These are phyloP conservation scores for Backusella sp. DNA, from an alignment of 192 early-diverging fungal genomes.

Conservation along the genomic window DNA sequence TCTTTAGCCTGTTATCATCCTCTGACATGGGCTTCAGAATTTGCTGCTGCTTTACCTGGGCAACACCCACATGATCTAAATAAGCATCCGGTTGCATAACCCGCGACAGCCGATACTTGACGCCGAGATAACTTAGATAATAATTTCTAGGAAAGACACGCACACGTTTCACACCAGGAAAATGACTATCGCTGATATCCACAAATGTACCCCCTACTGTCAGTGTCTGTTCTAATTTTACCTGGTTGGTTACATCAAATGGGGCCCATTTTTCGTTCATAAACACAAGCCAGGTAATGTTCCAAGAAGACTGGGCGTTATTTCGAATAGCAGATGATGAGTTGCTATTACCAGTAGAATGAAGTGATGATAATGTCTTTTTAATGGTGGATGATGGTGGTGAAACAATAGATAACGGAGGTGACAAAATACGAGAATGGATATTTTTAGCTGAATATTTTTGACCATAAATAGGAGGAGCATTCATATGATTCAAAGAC, in stretches of 20 bases:
- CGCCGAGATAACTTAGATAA: conserved; percentile 37
- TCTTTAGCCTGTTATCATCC: not conserved
- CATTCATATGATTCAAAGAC: not conserved
- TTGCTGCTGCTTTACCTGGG: conserved; percentile 9
- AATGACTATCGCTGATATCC: conserved; percentile 33
- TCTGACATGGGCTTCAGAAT: not conserved
- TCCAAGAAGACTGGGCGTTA: not conserved
- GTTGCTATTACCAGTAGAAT: not conserved
- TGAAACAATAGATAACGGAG: not conserved
- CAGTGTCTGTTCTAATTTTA: conserved; percentile 34
- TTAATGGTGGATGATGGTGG: not conserved
- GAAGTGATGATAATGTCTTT: not conserved
- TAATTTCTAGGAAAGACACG: conserved; percentile 34
- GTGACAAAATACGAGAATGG: not conserved
- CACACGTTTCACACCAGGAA: conserved; percentile 32
- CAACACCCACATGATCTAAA: conserved; percentile 27
- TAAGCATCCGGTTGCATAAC: conserved; percentile 39
- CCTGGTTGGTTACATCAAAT: conserved; percentile 33
- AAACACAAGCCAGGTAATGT: conserved; percentile 36
- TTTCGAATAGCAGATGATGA: not conserved
- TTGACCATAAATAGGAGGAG: not conserved
- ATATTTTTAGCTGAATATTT: not conserved
- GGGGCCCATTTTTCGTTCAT: conserved; percentile 32
- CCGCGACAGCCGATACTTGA: conserved; percentile 37
- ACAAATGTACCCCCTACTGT: conserved; percentile 36